Conservation (phyloP, 768 basidiomycete genomes). For the Psilocybe subaeruginosa region DNA sequence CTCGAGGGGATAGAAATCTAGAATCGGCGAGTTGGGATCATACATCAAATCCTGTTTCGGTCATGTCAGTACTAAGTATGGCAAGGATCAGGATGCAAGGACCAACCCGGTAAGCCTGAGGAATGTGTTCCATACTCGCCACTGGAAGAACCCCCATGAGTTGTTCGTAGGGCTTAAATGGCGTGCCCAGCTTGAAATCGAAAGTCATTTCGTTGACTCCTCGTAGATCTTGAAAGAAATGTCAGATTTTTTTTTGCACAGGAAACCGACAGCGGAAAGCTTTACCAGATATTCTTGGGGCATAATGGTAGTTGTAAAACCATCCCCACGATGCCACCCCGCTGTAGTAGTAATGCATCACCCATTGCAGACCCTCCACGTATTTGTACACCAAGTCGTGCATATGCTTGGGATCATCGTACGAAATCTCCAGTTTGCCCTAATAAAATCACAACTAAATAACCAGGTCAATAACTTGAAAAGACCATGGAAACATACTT, state of each 20-base stretch:
- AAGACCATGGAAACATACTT: constrained; percentile 44
- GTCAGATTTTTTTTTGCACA: neutral
- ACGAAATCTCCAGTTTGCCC: constrained; percentile 88
- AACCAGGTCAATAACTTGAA: neutral
- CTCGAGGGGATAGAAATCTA: constrained; percentile 92
- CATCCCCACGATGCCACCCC: constrained; percentile 98
- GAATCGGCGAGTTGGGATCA: constrained; percentile 79
- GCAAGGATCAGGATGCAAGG: neutral
- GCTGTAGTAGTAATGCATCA: constrained; percentile 98
- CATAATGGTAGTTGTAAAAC: constrained; percentile 99
- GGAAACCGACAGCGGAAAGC: neutral
- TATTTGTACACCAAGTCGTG: constrained; percentile 77
- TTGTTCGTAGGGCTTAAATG: constrained; percentile 94
- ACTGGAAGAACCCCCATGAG: constrained; percentile 97
- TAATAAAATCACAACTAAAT: constrained; percentile 28
- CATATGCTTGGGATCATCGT: constrained; percentile 69
- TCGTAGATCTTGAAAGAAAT: constrained; percentile 46
- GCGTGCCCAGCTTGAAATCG: constrained; percentile 81
- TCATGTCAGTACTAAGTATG: neutral
- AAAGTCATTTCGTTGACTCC: constrained; percentile 86
- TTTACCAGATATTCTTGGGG: constrained; percentile 93
- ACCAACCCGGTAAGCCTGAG: constrained; percentile 77
- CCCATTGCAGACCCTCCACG: constrained; percentile 96
- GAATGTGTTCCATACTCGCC: constrained; percentile 89
- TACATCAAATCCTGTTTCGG: constrained; percentile 82